Base-by-base conservation (phyloP, 2,329 filamentous ascomycete species). In the Diplocarpon rosae region DNA sequence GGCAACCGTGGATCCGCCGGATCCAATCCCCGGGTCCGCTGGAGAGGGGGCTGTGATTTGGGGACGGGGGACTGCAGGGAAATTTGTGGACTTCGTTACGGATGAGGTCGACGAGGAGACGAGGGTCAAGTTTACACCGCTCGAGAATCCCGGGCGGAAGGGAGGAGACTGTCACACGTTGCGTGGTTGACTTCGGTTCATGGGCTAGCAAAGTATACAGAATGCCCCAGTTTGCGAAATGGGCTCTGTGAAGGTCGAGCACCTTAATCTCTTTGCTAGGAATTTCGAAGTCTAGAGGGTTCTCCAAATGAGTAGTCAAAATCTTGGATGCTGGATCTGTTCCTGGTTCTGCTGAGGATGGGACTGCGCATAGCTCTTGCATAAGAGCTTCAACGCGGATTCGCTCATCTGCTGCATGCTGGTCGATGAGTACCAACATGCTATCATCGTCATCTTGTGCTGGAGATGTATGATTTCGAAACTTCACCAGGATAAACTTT, bases 341-440 rank as follows among this genome's bases (percentile, higher is more conserved):
- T 7, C 5, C 17, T 5, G 8, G 17, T 11, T 43, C 12, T 11
- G 29, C 13, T n/a, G n/a, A n/a, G 14, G 14, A 10, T 9, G 58
- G 45, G 50, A 56, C 59, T 5, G 49, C 49, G 53, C 71, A 78
- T 28, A 84, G 64, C 2, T 76, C 70, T 17, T 59, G 50, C 60
- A 93, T 78, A 1, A 98, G 69, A 0, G 63, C 60, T 59, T 98
- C 92, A 1, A 96, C 74, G 1, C 80, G 79, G 50, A 84, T 79
- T 37, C 92, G 75, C 66, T 98, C 92, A 60, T 95, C 90, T 2
- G 89, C 92, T 1, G 92, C 92, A 60, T 98, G 92, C 58, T 98
- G 92, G 58, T 98, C 92, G 32, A 95, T 69, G 32, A 95, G 69
- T 0, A 94, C 71, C 4, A 96, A 66, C 1, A 78, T 54, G 2